A percentile compares a stretch with the other conserved stretches of the same genome.
Evolutionary conservation across 352 stramenopile genomes (phyloP).

Genomic region (Pythium volutum): DNA sequence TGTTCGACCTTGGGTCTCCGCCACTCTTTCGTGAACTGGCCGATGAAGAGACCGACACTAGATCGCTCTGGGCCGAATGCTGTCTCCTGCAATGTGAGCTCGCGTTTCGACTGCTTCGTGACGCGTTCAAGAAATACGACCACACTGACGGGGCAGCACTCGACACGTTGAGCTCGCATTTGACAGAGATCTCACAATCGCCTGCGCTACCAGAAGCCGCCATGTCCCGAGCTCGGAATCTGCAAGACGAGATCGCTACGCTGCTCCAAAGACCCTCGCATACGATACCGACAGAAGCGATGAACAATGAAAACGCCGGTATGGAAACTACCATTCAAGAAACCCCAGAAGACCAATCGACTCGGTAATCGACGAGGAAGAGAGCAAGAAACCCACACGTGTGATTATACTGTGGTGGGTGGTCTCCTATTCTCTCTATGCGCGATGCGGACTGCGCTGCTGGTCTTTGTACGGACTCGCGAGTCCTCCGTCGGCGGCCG

Average conservation of each 20-base stretch:
- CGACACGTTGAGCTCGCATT: background rate
- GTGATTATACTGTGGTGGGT: background rate
- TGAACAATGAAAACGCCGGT: background rate
- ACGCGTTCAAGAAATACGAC: slow-evolving; percentile 7
- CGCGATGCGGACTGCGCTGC: slow-evolving; percentile 21
- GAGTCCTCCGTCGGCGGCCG: slow-evolving; percentile 12
- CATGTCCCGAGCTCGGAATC: background rate
- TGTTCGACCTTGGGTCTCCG: slow-evolving; percentile 26
- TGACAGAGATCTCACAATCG: background rate
- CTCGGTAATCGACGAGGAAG: background rate
- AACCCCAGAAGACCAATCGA: background rate
- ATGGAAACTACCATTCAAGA: background rate
- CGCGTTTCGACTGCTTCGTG: slow-evolving; percentile 16
- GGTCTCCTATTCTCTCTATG: background rate
- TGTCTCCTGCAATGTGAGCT: slow-evolving; percentile 46
- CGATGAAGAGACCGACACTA: slow-evolving; percentile 45
- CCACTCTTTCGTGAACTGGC: slow-evolving; percentile 46
- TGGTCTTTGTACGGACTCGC: slow-evolving; percentile 31
- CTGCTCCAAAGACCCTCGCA: no score
- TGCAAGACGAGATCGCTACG: background rate
- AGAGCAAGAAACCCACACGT: background rate
- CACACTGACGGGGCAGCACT: background rate
- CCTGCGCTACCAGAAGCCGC: background rate
- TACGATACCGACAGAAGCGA: background rate
- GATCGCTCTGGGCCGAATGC: slow-evolving; percentile 36